Evolutionary conservation across 2,329 filamentous ascomycete genomes (phyloP), one percentile per base, ranked within the genome.

Genomic region (Ceratocystis lukuohia): DNA sequence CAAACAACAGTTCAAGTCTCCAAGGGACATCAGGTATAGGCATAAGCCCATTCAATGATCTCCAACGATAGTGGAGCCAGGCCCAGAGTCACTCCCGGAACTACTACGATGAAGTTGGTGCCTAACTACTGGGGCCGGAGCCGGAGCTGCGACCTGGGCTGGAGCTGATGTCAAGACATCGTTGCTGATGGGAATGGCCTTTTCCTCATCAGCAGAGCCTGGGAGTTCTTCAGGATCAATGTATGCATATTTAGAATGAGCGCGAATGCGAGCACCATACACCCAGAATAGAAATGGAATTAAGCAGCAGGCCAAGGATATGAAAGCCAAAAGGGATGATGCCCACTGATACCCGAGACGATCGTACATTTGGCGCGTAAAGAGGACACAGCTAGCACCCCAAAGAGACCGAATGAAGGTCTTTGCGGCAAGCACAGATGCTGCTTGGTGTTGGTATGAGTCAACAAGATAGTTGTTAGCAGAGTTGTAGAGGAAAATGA

Each of bases 271-370:
- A 17, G 85, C 88, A 2, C 91, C 91, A 71, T 84, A 90, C 72
- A 79, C 84, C 79, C 88, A 96, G 76, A 96, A 96, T 30, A 89
- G 74, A 73, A 87, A 96, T 0, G 91, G 91, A 70, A 95, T 95
- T 0, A 80, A 83, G 74, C 90, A 95, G 77, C 90, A 95, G 0
- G 83, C 87, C 5, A 95, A 77, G 17, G 82, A 84, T 70, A 95
- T 80, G 71, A 92, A 92, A 0, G 82, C 89, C 7, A 94, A 76
- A 8, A 94, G 79, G 0, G 82, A 81, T 62, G 84, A 85, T 0
- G 89, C 89, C 89, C 89, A 93, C 73, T 90, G 84, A 74, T 91
- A 80, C 7, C 85, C 85, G 15, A 93, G 79, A 1, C 85, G 80
- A 61, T 80, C 74, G 75, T 90, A 91, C 89, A 94, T 93, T 74